Evolutionary conservation across 208 protist genomes (phyloP), one percentile per base, ranked within the genome.

Genomic region (Vickermania spadyakhi): DNA sequence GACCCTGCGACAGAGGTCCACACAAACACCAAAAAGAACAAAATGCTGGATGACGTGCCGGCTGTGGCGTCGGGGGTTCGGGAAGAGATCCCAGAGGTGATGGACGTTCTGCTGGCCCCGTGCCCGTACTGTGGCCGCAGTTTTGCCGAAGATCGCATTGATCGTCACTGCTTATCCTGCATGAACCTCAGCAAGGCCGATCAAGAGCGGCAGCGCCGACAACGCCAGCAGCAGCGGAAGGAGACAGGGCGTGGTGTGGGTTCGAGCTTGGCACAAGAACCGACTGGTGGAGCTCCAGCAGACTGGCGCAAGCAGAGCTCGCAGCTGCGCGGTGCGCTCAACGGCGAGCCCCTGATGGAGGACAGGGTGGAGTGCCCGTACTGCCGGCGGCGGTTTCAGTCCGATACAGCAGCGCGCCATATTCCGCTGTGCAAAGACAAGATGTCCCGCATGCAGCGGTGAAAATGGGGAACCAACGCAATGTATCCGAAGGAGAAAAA

Each of bases 51-150:
- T 22, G 51, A 55, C 7, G 51, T 55, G 49, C 28, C 59, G 26
- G 28, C 50, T 2, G 62, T 63, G 21, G 49, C 55, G 18, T n/a
- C 21, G 18, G 29, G 42, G 36, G 29, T 58, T 31, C 65, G 56
- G n/a, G 56, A 52, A 26, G 52, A 57, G 58, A 42, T 64, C 31
- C 64, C 58, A 5, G 66, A 52, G 11, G 55, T n/a, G 18, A 28
- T 64, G 41, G 71, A 82, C 14, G 62, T 79, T 28, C 26, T 31
- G 55, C 68, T 89, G n/a, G 69, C 62, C 63, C 73, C 77, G 22
- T 93, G 86, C 58, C 77, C 79, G 3, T 64, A 83, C 62, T 93
- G 86, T 58, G 80, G 81, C 50, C 79, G 86, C 53, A 81, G 68
- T 11, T 93, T 90, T 57, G 77, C 78, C 0, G 30, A 68, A 1